Conservation (phyloP, 257 asterid species). For the Sherardia arvensis region DNA sequence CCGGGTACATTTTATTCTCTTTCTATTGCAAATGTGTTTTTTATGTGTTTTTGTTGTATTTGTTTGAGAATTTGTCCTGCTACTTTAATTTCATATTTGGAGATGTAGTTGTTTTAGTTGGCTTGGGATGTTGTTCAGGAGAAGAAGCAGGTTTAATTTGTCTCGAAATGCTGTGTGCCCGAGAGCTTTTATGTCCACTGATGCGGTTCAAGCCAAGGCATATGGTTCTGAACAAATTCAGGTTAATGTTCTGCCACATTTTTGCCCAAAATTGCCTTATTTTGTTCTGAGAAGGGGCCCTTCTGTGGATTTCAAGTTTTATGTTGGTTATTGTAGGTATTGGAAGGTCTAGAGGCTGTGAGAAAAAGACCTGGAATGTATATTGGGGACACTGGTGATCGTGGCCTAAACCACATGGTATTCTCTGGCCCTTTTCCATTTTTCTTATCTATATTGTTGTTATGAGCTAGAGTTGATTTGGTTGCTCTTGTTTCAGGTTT, state of each 20-base stretch:
- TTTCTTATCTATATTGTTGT: background rate
- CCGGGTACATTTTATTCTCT: slow-evolving; percentile 15
- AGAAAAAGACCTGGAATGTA: slow-evolving; percentile 97
- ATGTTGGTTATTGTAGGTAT: slow-evolving; percentile 40
- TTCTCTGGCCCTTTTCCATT: slow-evolving; percentile 8
- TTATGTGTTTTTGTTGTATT: background rate
- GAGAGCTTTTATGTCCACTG: slow-evolving; percentile 75
- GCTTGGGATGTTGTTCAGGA: slow-evolving; percentile 30
- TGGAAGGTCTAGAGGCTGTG: slow-evolving; percentile 95
- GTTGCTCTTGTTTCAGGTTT: slow-evolving; percentile 44
- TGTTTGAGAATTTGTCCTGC: background rate
- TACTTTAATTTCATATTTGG: background rate
- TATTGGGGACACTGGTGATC: slow-evolving; percentile 90
- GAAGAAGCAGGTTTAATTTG: slow-evolving; percentile 30
- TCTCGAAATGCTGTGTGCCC: slow-evolving; percentile 38
- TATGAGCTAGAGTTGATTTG: background rate
- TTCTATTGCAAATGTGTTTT: background rate
- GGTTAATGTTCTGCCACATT: slow-evolving; percentile 28
- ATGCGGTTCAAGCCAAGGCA: slow-evolving; percentile 54
- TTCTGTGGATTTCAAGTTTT: background rate
- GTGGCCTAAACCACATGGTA: slow-evolving; percentile 96
- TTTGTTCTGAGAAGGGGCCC: no score
- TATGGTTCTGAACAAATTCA: slow-evolving; percentile 98
- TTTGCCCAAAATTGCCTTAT: no score
- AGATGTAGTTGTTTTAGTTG: background rate